Percentiles rank a stretch among this genome's conserved stretches.
Conservation (phyloP, 768 basidiomycete species). For the Termitomyces sp. region DNA sequence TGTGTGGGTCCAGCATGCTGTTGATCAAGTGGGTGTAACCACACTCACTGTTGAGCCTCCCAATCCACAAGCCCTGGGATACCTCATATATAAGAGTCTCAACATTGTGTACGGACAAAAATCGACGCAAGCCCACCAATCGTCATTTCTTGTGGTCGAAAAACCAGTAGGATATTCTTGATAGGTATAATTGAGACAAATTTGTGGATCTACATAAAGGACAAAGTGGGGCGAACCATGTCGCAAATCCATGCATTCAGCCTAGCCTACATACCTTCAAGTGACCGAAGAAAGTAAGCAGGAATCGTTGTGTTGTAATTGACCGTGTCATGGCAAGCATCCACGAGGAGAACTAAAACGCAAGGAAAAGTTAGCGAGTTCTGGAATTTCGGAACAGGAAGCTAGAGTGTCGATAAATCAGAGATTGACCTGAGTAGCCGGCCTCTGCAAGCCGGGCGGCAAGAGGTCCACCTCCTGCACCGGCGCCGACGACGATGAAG, state of each 20-base stretch:
- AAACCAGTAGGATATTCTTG: conserved; percentile 22
- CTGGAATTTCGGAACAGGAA: no score
- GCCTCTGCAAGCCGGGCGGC: conserved; percentile 18
- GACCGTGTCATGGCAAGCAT: conserved; percentile 21
- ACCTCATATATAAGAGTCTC: conserved; percentile 10
- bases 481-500: conserved; percentile 22
- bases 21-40: background rate
- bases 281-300: conserved; percentile 17
- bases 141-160: conserved; percentile 15
- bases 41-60: conserved; percentile 24
- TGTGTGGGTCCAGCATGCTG: background rate
- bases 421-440: conserved; percentile 18
- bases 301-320: conserved; percentile 24
- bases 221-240: background rate
- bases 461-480: conserved; percentile 23
- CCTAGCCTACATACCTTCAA: conserved; percentile 16
- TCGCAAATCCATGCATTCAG: background rate
- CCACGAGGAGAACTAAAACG: conserved; percentile 21
- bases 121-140: conserved; percentile 13
- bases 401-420: no score
- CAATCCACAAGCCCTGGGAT: conserved; percentile 23
- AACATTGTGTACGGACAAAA: background rate
- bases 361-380: background rate
- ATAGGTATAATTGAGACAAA: conserved; percentile 23
- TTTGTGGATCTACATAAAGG: conserved; percentile 16